Evolutionary conservation across 2,329 filamentous ascomycete species (phyloP).

Genomic region (Diaporthe nobilis): DNA sequence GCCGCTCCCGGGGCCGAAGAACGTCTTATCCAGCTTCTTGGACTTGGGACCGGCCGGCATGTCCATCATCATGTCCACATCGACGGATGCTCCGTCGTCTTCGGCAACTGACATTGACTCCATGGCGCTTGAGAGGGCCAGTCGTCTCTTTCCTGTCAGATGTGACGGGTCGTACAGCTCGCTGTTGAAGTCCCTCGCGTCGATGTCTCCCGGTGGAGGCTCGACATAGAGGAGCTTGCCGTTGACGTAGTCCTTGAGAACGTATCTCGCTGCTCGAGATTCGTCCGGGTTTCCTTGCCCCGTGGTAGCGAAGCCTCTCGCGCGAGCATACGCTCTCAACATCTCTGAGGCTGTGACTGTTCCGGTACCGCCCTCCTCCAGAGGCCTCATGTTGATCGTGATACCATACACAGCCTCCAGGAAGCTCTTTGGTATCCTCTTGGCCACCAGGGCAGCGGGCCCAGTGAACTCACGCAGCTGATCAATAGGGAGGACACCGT

Average conservation of each 20-base stretch:
- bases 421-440: slow-evolving; percentile 88
- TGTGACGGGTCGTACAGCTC: slow-evolving; percentile 89
- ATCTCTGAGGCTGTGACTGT: slow-evolving; percentile 87
- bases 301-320: slow-evolving; percentile 90
- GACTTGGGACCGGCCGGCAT: slow-evolving; percentile 78
- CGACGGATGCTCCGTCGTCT: slow-evolving; percentile 53
- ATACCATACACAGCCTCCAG: slow-evolving; percentile 96
- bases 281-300: slow-evolving; percentile 94
- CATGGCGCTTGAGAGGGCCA: slow-evolving; percentile 68
- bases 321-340: slow-evolving; percentile 86
- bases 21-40: slow-evolving; percentile 84
- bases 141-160: slow-evolving; percentile 84
- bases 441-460: slow-evolving; percentile 84
- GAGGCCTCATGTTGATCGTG: slow-evolving; percentile 82
- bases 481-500: slow-evolving; percentile 95
- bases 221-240: slow-evolving; percentile 95
- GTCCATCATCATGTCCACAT: slow-evolving; percentile 64
- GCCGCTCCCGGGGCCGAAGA: slow-evolving; percentile 80
- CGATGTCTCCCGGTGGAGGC: slow-evolving; percentile 82
- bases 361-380: slow-evolving; percentile 95
- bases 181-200: slow-evolving; percentile 84
- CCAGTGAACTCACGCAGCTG: slow-evolving; percentile 94
- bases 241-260: slow-evolving; percentile 97
- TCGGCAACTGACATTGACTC: slow-evolving; percentile 60
- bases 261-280: slow-evolving; percentile 87